phyloP scores from a whole-genome alignment of 2,329 filamentous ascomycete species.

The Macrophomina tecta region DNA sequence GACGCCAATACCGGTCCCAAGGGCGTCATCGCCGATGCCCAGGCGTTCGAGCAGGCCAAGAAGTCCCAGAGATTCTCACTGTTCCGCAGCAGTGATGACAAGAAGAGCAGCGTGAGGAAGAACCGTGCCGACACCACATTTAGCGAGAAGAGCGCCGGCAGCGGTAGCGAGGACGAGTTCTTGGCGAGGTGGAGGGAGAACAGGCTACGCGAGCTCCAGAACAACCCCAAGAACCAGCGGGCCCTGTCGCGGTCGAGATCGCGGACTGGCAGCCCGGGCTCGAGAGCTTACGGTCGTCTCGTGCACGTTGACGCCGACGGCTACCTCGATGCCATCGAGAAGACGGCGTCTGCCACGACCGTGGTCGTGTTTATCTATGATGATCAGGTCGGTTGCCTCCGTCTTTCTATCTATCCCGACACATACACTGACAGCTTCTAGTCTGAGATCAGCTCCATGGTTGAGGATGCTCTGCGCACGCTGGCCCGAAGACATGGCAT shows the following conservation, averaged over 20 bases:
- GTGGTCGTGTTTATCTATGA: constrained; percentile 96
- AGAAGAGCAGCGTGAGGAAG: constrained; percentile 27
- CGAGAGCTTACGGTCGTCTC: constrained; percentile 77
- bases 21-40: constrained; percentile 84
- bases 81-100: constrained; percentile 26
- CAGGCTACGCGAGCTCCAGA: constrained; percentile 76
- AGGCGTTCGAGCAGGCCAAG: constrained; percentile 72
- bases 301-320: constrained; percentile 87
- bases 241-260: constrained; percentile 53
- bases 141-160: constrained; percentile 54
- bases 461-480: constrained; percentile 78
- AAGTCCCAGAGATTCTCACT: constrained; percentile 43
- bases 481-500: constrained; percentile 74
- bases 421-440: constrained; percentile 47
- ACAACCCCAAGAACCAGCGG: constrained; percentile 59
- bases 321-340: constrained; percentile 96
- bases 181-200: constrained; percentile 84
- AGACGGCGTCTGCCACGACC: constrained; percentile 77
- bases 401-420: constrained; percentile 4
- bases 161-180: constrained; percentile 79
- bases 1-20: constrained; percentile 81
- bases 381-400: constrained; percentile 69
- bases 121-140: constrained; percentile 41
- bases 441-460: constrained; percentile 78
- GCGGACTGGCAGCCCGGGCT: constrained; percentile 76